Base-by-base conservation (phyloP, 1,139 yeast species). In the Debaryomycetaceae sp. region DNA sequence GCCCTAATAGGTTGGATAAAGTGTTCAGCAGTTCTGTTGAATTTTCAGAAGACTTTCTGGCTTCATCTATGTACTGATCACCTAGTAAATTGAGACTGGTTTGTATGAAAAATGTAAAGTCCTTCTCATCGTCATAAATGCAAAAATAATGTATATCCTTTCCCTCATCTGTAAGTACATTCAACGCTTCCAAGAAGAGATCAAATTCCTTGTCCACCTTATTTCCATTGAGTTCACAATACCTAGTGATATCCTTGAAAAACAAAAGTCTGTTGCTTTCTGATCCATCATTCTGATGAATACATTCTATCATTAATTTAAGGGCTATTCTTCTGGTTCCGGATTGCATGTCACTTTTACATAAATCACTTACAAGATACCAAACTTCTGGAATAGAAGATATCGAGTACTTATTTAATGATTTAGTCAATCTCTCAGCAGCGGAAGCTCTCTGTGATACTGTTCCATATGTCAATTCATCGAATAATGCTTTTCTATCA, bases 331-430 rank as follows among this genome's bases (percentile, higher is more conserved):
- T 60, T 35, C 95, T 67, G 17, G 78, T 72, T 2, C 67, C 51
- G 4, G 68, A 61, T 31, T 67, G 66, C 9, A 68, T 58, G 11
- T 62, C 61, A 0, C 66, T 56, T 6, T 69, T 67, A 37, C 85
- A 70, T 59, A 84, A 63, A 42, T 76, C 80, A 47, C 79, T 65
- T 0, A 83, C 83, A 41, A 80, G 63, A 53, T 83, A 80, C 96
- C 96, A 87, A 4, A 87, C 72, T 49, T 85, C 91, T 0, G 86
- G 83, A 5, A 85, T 70, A 2, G 84, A 76, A 0, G 83, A 71
- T 2, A 81, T 72, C 6, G 83, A 68, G 39, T 72, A 73, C 34
- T 71, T 74, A 33, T 72, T 71, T 4, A 87, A 59, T 1, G 79
- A 69, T 4, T 72, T 73, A 4, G 76, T 64, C 34, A 86, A 60